Conservation (phyloP, 108 stramenopile genomes). For the Parietichytrium sp. region DNA sequence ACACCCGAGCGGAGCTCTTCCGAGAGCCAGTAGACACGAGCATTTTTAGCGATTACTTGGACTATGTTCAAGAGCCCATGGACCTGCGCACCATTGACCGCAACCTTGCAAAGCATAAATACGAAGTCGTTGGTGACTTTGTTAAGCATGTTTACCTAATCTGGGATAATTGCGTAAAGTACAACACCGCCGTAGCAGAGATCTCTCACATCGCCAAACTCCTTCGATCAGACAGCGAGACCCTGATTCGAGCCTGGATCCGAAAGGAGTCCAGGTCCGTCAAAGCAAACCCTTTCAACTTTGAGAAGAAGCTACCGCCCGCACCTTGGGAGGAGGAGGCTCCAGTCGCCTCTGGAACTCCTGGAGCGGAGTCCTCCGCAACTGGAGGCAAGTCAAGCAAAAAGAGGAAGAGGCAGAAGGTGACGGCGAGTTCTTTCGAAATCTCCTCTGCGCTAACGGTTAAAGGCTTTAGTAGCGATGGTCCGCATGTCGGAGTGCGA, state of each 20-base stretch:
- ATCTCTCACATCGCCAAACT: not conserved
- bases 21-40: constrained; percentile 48
- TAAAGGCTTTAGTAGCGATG: not conserved
- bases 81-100: constrained; percentile 39
- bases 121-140: constrained; percentile 10
- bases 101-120: not conserved
- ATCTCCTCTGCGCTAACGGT: not conserved
- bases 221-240: not conserved
- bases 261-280: not conserved
- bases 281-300: not conserved
- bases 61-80: constrained; percentile 50
- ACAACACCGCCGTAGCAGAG: not conserved
- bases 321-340: not conserved
- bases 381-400: too few species aligned
- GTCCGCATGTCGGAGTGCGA: not conserved
- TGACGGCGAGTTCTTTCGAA: not conserved
- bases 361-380: too few species aligned
- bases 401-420: too few species aligned
- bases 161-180: not conserved
- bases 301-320: not conserved
- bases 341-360: too few species aligned
- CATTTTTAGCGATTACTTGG: constrained; percentile 40
- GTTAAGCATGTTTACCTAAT: constrained; percentile 18
- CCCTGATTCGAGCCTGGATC: not conserved
- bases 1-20: constrained; percentile 40